phyloP scores from a whole-genome alignment of 1,284 basidiomycete genomes.

The Psilocybe mexicana region DNA sequence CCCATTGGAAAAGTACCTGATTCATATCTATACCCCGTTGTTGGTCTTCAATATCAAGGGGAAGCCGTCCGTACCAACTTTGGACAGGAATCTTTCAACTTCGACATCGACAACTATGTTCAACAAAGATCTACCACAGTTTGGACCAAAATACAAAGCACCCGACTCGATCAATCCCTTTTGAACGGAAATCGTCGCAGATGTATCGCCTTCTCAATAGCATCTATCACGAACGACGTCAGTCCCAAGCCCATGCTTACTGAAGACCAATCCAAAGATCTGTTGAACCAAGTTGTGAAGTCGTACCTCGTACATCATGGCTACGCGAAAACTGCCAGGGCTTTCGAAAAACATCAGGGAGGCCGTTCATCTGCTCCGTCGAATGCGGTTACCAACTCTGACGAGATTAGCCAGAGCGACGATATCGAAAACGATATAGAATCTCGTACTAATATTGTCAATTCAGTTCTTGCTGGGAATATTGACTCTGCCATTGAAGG shows the following conservation, averaged over 20 bases:
- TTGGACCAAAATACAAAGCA: constrained; percentile 65
- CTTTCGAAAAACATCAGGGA: constrained; percentile 56
- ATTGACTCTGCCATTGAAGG: constrained; percentile 68
- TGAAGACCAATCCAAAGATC: constrained; percentile 42
- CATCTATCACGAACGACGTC: constrained; percentile 26
- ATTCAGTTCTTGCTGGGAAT: constrained; percentile 67
- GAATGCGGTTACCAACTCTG: constrained; percentile 20
- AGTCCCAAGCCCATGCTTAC: constrained; percentile 29
- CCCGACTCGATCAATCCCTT: constrained; percentile 42
- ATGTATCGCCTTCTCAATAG: constrained; percentile 23
- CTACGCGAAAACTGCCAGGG: constrained; percentile 65
- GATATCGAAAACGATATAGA: constrained; percentile 52
- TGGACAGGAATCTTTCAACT: constrained; percentile 81
- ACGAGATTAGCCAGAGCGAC: constrained; percentile 42
- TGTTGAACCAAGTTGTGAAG: constrained; percentile 71
- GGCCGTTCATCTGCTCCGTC: constrained; percentile 3
- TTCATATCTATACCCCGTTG: constrained; percentile 80
- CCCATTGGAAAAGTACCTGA: constrained; percentile 59
- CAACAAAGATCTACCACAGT: constrained; percentile 60
- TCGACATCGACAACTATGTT: constrained; percentile 84
- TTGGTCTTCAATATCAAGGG: constrained; percentile 78
- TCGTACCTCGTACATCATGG: constrained; percentile 83
- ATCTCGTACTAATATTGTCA: constrained; percentile 67
- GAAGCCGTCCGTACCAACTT: constrained; percentile 85
- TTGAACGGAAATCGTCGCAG: constrained; percentile 28